phyloP scores from a whole-genome alignment of 192 early-diverging fungal genomes.

The Glomus cerebriforme region DNA sequence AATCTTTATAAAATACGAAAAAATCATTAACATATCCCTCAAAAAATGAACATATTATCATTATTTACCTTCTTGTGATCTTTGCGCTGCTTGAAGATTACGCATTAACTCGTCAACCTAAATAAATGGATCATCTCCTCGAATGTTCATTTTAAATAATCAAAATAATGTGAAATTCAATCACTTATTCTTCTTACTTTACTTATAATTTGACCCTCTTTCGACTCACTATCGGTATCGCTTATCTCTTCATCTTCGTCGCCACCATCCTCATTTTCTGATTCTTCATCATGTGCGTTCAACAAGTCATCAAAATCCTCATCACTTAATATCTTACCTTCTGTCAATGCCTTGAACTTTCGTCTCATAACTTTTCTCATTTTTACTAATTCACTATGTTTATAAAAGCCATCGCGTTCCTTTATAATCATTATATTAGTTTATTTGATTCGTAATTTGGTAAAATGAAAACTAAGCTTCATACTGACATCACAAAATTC shows the following conservation, averaged over 20 bases:
- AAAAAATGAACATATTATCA: background rate
- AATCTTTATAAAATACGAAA: background rate
- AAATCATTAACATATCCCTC: too few species aligned
- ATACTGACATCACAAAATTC: constrained; percentile 8
- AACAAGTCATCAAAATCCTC: constrained; percentile 24
- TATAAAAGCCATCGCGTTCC: constrained; percentile 36
- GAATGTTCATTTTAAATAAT: background rate
- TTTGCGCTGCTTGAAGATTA: background rate
- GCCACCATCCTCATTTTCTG: constrained; percentile 10
- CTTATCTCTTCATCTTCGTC: background rate
- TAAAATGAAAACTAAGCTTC: background rate
- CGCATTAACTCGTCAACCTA: constrained; percentile 9
- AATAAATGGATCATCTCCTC: background rate
- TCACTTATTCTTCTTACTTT: constrained; percentile 18
- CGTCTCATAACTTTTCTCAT: constrained; percentile 27
- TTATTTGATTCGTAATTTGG: background rate
- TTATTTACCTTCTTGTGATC: background rate
- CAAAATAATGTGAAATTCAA: background rate
- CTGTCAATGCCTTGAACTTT: constrained; percentile 22
- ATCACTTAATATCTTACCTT: constrained; percentile 9
- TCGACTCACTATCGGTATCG: background rate
- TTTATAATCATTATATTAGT: background rate
- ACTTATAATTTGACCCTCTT: background rate
- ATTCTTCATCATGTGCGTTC: background rate
- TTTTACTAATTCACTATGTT: constrained; percentile 1